Conservation (phyloP, 352 stramenopile species). For the Lagenidium giganteum region DNA sequence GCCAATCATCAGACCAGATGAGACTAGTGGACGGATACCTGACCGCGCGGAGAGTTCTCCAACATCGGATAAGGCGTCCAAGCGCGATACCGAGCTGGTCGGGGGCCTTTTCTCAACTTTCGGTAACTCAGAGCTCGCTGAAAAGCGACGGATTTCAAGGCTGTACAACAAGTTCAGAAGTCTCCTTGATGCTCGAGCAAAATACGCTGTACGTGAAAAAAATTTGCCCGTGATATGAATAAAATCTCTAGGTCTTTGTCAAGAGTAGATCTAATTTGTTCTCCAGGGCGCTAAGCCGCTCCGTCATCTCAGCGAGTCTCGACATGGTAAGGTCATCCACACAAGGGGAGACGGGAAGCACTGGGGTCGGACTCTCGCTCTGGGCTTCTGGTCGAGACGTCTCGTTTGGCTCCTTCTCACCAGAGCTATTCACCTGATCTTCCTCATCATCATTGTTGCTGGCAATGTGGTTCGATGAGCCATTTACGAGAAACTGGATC, state of each 20-base stretch:
- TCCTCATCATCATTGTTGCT: background rate
- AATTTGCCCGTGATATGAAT: background rate
- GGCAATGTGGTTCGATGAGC: background rate
- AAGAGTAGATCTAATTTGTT: slow-evolving; percentile 17
- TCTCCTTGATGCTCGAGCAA: slow-evolving; percentile 43
- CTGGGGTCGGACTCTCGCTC: too few relatives aligned
- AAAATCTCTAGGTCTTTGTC: background rate
- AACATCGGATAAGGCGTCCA: background rate
- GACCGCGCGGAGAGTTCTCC: background rate
- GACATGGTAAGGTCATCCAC: background rate
- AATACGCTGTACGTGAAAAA: slow-evolving; percentile 25
- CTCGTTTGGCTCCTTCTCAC: background rate
- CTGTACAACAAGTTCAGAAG: slow-evolving; percentile 56
- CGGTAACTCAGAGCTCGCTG: slow-evolving; percentile 32
- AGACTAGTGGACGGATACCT: background rate
- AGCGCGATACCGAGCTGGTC: background rate
- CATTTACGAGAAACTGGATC: slow-evolving; percentile 11
- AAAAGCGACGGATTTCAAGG: slow-evolving; percentile 55
- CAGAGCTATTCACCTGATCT: background rate
- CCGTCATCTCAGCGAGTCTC: background rate
- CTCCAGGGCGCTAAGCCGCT: slow-evolving; percentile 12
- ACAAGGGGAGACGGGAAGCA: background rate
- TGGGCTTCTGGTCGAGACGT: too few relatives aligned
- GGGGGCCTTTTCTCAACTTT: slow-evolving; percentile 6
- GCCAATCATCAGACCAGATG: slow-evolving; percentile 10